These are phyloP conservation scores for Neospermospora avenae DNA, from an alignment of 2,329 filamentous ascomycete species.

Conservation along the genomic window DNA sequence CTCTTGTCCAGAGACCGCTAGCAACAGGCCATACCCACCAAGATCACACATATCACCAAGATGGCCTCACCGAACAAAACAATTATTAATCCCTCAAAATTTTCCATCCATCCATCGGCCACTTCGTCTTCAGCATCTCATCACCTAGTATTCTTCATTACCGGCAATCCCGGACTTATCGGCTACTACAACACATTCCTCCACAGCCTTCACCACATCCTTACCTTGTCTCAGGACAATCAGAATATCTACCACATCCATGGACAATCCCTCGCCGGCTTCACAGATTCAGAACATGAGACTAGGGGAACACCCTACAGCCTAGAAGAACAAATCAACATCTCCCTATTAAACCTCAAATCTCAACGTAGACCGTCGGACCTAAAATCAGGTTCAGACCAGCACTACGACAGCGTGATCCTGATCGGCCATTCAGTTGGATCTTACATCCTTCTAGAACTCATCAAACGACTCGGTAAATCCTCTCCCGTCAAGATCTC, in stretches of 20 bases:
- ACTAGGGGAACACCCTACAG: conserved; percentile 39
- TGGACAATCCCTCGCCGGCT: conserved; percentile 55
- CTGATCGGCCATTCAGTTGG: conserved; percentile 74
- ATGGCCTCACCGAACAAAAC: background rate
- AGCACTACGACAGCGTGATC: conserved; percentile 55
- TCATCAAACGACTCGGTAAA: conserved; percentile 46
- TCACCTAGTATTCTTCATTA: conserved; percentile 65
- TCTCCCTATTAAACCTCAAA: conserved; percentile 20
- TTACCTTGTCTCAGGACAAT: conserved; percentile 43
- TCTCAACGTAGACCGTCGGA: conserved; percentile 26
- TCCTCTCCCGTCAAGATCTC: conserved; percentile 24
- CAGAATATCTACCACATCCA: conserved; percentile 44
- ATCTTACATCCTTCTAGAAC: conserved; percentile 66
- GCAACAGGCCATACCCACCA: background rate
- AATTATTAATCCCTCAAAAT: conserved; percentile 9
- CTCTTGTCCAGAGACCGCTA: background rate
- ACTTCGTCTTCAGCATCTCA: conserved; percentile 16
- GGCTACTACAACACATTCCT: conserved; percentile 71
- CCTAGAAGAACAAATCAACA: conserved; percentile 51
- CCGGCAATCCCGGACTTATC: conserved; percentile 74
- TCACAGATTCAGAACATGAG: conserved; percentile 51
- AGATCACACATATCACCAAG: background rate
- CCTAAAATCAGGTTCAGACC: conserved; percentile 30
- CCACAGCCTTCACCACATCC: conserved; percentile 49
- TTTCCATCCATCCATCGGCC: conserved; percentile 21